Evolutionary conservation across 2,329 filamentous ascomycete species (phyloP).

Genomic region (Ophiostoma ips): DNA sequence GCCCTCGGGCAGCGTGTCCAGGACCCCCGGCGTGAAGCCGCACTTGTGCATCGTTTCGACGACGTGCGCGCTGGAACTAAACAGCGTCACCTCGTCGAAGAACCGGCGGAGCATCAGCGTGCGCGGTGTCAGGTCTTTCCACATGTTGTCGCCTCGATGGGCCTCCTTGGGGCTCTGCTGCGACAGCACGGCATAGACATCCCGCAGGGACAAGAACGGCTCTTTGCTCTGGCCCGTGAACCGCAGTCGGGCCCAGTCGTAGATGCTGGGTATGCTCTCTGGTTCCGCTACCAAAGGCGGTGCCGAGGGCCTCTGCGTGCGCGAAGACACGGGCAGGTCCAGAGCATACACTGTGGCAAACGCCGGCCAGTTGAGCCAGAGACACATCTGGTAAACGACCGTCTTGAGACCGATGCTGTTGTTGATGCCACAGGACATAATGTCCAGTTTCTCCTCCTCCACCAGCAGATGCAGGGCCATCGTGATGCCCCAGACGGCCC

Average conservation of each 20-base stretch:
- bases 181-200: constrained; percentile 30
- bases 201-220: constrained; percentile 28
- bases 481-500: constrained; percentile 51
- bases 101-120: constrained; percentile 58
- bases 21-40: constrained; percentile 49
- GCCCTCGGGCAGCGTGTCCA: constrained; percentile 77
- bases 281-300: constrained; percentile 20
- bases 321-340: constrained; percentile 35
- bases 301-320: neutral
- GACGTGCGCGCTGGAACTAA: constrained; percentile 39
- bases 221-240: constrained; percentile 25
- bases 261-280: constrained; percentile 22
- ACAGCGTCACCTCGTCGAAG: constrained; percentile 29
- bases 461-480: constrained; percentile 72
- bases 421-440: constrained; percentile 29
- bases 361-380: constrained; percentile 62
- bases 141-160: constrained; percentile 23
- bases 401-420: constrained; percentile 45
- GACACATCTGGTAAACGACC: constrained; percentile 63
- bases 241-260: constrained; percentile 39
- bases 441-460: constrained; percentile 77
- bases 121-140: constrained; percentile 43
- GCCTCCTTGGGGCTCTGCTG: constrained; percentile 23
- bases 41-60: constrained; percentile 62
- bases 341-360: constrained; percentile 37